Evolutionary conservation across 129 eudicot genomes (phyloP).

Genomic region (Cynara cardunculus): DNA sequence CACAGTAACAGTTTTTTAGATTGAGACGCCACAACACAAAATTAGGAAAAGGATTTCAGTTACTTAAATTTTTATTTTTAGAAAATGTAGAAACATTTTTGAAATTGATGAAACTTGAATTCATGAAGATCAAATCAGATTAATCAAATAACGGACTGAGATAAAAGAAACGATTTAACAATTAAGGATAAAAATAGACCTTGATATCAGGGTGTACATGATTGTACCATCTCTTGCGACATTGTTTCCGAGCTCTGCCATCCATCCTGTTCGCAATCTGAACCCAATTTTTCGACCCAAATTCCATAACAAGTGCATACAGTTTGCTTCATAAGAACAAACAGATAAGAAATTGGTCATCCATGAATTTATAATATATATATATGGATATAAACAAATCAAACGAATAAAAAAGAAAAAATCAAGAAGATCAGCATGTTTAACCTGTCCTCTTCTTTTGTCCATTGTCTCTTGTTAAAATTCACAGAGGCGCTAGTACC

Average conservation of each 20-base stretch:
- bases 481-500: conserved; percentile 5
- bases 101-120: background rate
- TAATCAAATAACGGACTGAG: background rate
- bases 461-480: conserved; percentile 55
- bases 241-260: conserved; percentile 65
- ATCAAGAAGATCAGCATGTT: background rate
- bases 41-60: background rate
- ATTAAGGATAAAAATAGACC: conserved; percentile 23
- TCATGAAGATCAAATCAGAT: background rate
- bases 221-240: conserved; percentile 71
- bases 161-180: background rate
- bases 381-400: background rate
- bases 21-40: background rate
- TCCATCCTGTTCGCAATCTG: conserved; percentile 36
- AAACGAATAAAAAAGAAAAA: background rate
- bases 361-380: background rate
- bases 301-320: conserved; percentile 32
- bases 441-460: conserved; percentile 62
- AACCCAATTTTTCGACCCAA: conserved; percentile 54
- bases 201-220: conserved; percentile 67
- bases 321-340: conserved; percentile 37
- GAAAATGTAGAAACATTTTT: background rate
- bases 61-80: background rate
- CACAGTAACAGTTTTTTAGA: background rate
- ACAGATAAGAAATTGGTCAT: background rate